These are phyloP conservation scores for Neurospora intermedia DNA, from an alignment of 495 filamentous ascomycete species.

Conservation along the genomic window DNA sequence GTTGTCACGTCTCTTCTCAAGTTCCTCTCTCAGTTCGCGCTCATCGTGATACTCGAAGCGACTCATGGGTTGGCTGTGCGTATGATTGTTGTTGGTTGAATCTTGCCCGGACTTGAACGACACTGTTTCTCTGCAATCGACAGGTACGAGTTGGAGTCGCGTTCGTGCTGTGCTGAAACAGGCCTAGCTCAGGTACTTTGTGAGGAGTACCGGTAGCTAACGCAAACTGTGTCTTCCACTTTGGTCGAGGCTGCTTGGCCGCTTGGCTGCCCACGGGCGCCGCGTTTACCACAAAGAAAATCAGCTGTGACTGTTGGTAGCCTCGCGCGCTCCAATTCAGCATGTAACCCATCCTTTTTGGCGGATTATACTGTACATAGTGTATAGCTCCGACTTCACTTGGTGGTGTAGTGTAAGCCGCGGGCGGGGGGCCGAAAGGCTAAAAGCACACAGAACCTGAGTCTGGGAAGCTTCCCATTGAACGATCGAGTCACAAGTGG, in stretches of 20 bases:
- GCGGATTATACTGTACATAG: background rate
- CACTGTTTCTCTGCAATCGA: background rate
- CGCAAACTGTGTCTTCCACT: background rate
- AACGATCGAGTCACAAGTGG: slow-evolving; percentile 3
- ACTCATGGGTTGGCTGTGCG: background rate
- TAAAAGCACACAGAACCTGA: slow-evolving; percentile 1
- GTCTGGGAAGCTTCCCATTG: slow-evolving; percentile 16
- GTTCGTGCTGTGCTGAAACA: background rate
- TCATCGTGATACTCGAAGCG: background rate
- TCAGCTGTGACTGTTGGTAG: background rate
- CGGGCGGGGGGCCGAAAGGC: background rate
- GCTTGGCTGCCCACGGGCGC: background rate
- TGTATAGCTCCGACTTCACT: background rate
- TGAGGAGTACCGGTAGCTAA: background rate
- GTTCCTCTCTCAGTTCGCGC: background rate
- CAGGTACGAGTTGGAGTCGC: background rate
- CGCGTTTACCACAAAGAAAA: background rate
- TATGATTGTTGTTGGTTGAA: background rate
- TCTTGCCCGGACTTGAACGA: background rate
- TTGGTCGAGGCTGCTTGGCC: background rate
- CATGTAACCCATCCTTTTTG: background rate
- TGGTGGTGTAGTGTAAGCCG: background rate
- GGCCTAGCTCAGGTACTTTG: background rate
- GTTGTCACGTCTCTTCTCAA: background rate
- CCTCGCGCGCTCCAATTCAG: background rate